Percentiles rank a stretch among this genome's conserved stretches.
These are phyloP conservation scores for Pyronema omphalodes DNA, from an alignment of 495 filamentous ascomycete species.

Conservation along the genomic window DNA sequence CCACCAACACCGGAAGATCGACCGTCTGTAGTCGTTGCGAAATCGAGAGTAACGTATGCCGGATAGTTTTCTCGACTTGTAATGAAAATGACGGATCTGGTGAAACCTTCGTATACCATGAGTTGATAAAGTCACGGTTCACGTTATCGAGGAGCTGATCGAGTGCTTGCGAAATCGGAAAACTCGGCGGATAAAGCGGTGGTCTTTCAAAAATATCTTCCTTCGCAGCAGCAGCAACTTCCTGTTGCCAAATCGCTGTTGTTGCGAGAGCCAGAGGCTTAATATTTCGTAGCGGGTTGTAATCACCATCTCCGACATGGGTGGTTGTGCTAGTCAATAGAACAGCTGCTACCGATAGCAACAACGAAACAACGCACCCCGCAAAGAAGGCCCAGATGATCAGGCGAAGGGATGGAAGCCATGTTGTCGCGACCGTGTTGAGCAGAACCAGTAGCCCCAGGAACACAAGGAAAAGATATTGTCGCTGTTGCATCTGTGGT, in stretches of 20 bases:
- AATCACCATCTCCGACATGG: neutral
- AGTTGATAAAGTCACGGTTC: slow-evolving; percentile 65
- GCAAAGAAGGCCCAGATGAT: slow-evolving; percentile 23
- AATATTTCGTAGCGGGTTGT: slow-evolving; percentile 9
- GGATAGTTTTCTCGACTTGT: slow-evolving; percentile 64
- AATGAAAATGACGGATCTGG: slow-evolving; percentile 58
- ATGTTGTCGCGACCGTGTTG: slow-evolving; percentile 6
- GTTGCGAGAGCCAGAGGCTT: slow-evolving; percentile 17
- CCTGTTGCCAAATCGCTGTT: slow-evolving; percentile 11
- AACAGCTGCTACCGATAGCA: slow-evolving; percentile 8
- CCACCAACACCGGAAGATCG: slow-evolving; percentile 64
- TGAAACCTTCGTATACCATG: slow-evolving; percentile 82
- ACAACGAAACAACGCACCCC: slow-evolving; percentile 7
- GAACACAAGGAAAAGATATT: neutral
- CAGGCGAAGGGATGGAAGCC: slow-evolving; percentile 17
- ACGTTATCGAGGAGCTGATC: slow-evolving; percentile 64
- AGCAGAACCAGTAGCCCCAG: slow-evolving; percentile 2
- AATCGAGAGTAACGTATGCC: slow-evolving; percentile 52
- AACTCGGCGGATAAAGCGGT: slow-evolving; percentile 60
- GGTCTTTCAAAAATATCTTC: slow-evolving; percentile 30
- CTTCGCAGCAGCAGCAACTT: slow-evolving; percentile 6
- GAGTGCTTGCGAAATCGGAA: slow-evolving; percentile 58
- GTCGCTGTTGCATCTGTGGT: neutral
- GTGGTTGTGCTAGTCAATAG: slow-evolving; percentile 7
- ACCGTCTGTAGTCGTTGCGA: slow-evolving; percentile 47